A percentile compares a stretch with the other conserved stretches of the same genome.
phyloP scores from a whole-genome alignment of 2,329 filamentous ascomycete species.

The Orbilia oligospora region DNA sequence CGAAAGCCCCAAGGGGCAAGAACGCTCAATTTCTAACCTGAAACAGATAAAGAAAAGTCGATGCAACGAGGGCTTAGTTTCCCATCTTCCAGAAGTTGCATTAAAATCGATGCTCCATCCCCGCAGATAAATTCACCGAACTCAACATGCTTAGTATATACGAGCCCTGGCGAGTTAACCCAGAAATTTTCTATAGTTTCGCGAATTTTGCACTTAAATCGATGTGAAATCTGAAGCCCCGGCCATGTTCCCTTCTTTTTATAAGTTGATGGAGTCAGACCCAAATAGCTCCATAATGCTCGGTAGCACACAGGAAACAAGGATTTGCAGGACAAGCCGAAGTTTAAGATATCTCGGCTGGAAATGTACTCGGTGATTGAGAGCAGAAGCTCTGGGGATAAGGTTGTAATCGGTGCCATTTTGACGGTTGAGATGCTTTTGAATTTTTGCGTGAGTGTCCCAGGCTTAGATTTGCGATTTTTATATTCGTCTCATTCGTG shows the following conservation, averaged over 20 bases:
- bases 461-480: background rate
- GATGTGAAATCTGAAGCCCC: background rate
- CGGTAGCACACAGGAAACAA: background rate
- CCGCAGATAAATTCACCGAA: background rate
- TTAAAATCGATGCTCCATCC: background rate
- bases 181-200: background rate
- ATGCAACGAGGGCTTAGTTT: background rate
- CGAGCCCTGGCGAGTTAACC: background rate
- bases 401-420: background rate
- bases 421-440: background rate
- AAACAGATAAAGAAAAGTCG: background rate
- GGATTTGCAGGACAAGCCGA: conserved; percentile 1
- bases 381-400: background rate
- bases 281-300: background rate
- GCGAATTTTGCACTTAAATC: background rate
- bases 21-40: background rate
- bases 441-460: background rate
- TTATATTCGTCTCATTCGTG: background rate
- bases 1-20: background rate
- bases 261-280: background rate
- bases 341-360: background rate
- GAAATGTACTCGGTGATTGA: background rate
- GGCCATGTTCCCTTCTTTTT: background rate
- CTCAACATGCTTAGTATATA: background rate
- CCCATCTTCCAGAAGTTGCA: background rate